These are phyloP conservation scores for Fraxinus quadrangulata DNA, from an alignment of 257 asterid species.

Conservation along the genomic window DNA sequence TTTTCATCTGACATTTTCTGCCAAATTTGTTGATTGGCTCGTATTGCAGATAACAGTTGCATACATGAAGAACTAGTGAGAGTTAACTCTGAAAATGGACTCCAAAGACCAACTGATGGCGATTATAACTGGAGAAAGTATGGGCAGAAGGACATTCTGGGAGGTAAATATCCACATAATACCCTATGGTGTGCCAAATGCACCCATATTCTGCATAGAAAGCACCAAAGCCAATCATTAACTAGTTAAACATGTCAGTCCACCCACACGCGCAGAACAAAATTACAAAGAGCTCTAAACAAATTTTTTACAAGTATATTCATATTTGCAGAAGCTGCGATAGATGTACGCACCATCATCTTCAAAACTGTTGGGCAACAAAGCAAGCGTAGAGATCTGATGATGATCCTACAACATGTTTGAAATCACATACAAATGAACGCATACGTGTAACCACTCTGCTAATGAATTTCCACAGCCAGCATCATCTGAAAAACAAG, in stretches of 20 bases:
- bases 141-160: conserved; percentile 60
- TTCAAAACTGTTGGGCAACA: conserved; percentile 75
- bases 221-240: conserved; percentile 14
- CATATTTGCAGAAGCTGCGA: conserved; percentile 76
- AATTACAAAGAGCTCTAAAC: neutral
- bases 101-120: conserved; percentile 76
- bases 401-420: conserved; percentile 64
- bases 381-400: conserved; percentile 94
- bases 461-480: conserved; percentile 36
- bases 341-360: conserved; percentile 71
- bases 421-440: conserved; percentile 77
- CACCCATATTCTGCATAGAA: neutral
- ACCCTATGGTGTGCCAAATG: neutral
- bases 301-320: conserved; percentile 20
- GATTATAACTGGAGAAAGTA: conserved; percentile 87
- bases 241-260: neutral
- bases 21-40: conserved; percentile 25
- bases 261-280: neutral
- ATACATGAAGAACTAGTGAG: conserved; percentile 70
- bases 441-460: conserved; percentile 56
- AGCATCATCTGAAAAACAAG: conserved; percentile 47
- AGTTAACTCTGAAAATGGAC: conserved; percentile 56
- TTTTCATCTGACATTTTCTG: too few species aligned
- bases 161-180: conserved; percentile 42
- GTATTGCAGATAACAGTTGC: conserved; percentile 65